Percentiles rank a stretch among this genome's conserved stretches.
Conservation (phyloP, 1,284 basidiomycete species). For the Apiotrichum brassicae region DNA sequence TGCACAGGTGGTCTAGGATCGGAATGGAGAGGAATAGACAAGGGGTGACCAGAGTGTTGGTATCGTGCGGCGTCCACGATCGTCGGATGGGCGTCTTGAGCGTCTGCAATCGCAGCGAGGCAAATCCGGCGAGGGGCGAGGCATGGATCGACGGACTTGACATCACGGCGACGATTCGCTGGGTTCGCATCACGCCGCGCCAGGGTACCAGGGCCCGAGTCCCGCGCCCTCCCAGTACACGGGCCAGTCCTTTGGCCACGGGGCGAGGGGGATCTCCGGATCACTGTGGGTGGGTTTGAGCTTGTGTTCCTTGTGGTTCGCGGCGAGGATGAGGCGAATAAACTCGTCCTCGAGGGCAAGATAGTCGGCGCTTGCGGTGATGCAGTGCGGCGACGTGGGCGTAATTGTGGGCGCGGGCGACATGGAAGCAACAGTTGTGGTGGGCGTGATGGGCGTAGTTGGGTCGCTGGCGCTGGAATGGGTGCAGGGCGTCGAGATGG, state of each 20-base stretch:
- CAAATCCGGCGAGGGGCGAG: too few relatives aligned
- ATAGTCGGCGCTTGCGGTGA: not conserved
- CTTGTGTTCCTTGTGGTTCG: not conserved
- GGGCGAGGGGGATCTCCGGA: not conserved
- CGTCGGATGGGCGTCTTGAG: too few relatives aligned
- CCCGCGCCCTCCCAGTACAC: slow-evolving; percentile 22
- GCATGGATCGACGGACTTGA: too few relatives aligned
- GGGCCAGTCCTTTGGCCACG: slow-evolving; percentile 20
- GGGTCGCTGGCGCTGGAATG: too few relatives aligned
- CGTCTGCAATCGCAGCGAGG: too few relatives aligned
- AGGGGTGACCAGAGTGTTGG: too few relatives aligned
- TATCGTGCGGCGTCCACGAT: too few relatives aligned
- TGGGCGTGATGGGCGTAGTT: not conserved
- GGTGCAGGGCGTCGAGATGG: too few relatives aligned
- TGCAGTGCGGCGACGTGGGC: not conserved
- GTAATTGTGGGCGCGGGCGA: not conserved
- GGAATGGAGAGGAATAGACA: too few relatives aligned
- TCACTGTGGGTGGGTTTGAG: not conserved
- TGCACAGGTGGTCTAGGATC: too few relatives aligned
- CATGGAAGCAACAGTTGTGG: not conserved
- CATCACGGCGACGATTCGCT: too few relatives aligned
- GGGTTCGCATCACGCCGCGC: too few relatives aligned
- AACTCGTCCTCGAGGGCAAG: slow-evolving; percentile 4
- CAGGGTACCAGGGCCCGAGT: slow-evolving; percentile 3
- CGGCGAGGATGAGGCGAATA: not conserved